Evolutionary conservation across 768 basidiomycete genomes (phyloP).

Genomic region (Agaricus sinodeliciosus): DNA sequence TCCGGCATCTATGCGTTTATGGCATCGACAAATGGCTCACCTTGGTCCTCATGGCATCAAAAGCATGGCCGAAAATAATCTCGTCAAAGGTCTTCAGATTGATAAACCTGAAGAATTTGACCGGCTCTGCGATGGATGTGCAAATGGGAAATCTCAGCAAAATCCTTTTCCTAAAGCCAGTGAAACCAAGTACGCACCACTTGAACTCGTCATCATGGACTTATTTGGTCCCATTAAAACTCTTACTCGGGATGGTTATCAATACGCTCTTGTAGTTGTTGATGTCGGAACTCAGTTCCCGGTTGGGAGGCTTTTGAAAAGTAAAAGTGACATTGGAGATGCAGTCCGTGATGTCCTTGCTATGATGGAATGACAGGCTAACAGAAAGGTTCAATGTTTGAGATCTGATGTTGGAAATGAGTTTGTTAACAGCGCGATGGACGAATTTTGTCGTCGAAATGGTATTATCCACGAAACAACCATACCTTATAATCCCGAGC

Average conservation of each 20-base stretch:
- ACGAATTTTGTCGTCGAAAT: slow-evolving; percentile 13
- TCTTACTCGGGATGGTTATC: slow-evolving; percentile 13
- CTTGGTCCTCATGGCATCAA: slow-evolving; percentile 14
- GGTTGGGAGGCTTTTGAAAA: slow-evolving; percentile 15
- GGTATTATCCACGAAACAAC: slow-evolving; percentile 26
- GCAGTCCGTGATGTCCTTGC: slow-evolving; percentile 19
- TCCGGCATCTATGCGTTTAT: slow-evolving; percentile 6
- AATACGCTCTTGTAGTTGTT: slow-evolving; percentile 25
- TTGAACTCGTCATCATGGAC: slow-evolving; percentile 15
- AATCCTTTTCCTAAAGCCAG: slow-evolving; percentile 15
- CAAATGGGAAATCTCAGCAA: slow-evolving; percentile 19
- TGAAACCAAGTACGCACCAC: slow-evolving; percentile 12
- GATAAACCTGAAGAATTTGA: slow-evolving; percentile 9
- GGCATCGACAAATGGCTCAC: slow-evolving; percentile 21
- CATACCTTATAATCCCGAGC: slow-evolving; percentile 28
- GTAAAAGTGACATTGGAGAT: slow-evolving; percentile 19
- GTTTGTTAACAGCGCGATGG: slow-evolving; percentile 19
- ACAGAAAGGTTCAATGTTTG: slow-evolving; percentile 10
- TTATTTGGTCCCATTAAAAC: slow-evolving; percentile 22
- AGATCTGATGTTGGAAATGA: slow-evolving; percentile 25
- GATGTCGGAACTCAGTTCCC: slow-evolving; percentile 17
- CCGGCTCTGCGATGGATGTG: slow-evolving; percentile 18
- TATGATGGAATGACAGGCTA: slow-evolving; percentile 14
- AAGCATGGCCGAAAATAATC: slow-evolving; percentile 13
- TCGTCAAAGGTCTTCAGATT: slow-evolving; percentile 21